Evolutionary conservation across 75 land plant species (phyloP), one percentile per base, ranked within the genome.

Genomic region (Azolla pinnata): DNA sequence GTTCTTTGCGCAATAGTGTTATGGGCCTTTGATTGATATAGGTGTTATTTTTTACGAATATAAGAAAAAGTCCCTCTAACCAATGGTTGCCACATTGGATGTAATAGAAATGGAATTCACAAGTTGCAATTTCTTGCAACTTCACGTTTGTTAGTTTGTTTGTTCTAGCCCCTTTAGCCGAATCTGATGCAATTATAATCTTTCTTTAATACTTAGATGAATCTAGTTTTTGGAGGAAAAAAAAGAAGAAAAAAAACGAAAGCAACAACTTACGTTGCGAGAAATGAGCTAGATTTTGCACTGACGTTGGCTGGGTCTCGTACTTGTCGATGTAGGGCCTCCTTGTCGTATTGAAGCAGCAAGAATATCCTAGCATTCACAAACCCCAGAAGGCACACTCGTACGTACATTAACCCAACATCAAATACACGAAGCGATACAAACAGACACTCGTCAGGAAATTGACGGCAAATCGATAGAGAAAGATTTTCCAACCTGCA

Each of bases 231-330:
- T 8, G 14, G 14, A 38, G 42, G 42, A 7, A 7, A 7, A 7
- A 14, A 7, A 7, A 38, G 42, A 7, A 7, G 42, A 38, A 38
- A 38, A 7, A 38, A 7, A 38, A 14, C 7, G 4, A 47, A 20
- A 7, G 50, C 18, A 7, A 12, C 20, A 4, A 3, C 87, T 80
- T 75, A 87, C 91, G 82, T 27, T 87, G 91, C 25, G 87, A 75
- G 7, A 81, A 60, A 66, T 87, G 91, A 27, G 70, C 68, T 64
- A 83, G 62, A 60, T 80, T 83, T 69, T 79, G 83, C 1, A 75
- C 67, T 1, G 84, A 78, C 29, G 87, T 83, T 0, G 91, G 46
- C 44, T 87, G 91, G 19, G 87, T 78, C 33, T 78, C 80, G 47
- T 83, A 64, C 54, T 73, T 54, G 20, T 81, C 44, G 66, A 78